Base-by-base conservation (phyloP, 2,329 filamentous ascomycete genomes). In the Exserohilum turcica region DNA sequence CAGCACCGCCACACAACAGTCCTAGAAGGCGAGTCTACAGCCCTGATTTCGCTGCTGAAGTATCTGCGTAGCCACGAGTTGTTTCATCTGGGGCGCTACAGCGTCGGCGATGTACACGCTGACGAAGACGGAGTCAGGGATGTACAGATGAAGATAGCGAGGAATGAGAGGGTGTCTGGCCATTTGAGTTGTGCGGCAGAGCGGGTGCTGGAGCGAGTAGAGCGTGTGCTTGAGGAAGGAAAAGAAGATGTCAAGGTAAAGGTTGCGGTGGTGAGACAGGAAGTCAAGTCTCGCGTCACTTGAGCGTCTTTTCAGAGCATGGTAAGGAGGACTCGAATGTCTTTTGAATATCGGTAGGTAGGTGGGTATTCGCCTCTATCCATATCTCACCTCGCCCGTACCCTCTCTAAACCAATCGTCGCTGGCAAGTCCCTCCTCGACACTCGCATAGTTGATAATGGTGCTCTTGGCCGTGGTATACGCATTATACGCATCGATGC, bases 371-470 rank as follows among this genome's bases (percentile, higher is more conserved):
- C 19, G 37, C 9, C 10, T 38, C 16, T 37, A 54, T 38, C 86
- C 85, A 70, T 89, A 89, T 59, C 86, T 74, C 2, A 88, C 87
- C 39, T 80, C 72, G 0, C 76, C 79, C 1, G 74, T 66, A 1
- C 79, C 82, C 48, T 87, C 85, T 43, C 80, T 78, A 68, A 91
- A 91, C 88, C 88, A 91, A 56, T 87, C 86, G 32, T 88, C 86
- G 2, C 74, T 75, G 10, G 74, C 77, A 16, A 83, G 61, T 1
- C 68, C 67, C 61, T 86, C 83, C 45, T 83, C 79, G 0, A 74
- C 73, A 0, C 80, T 78, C 0, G 84, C 87, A 61, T 87, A 90
- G 67, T 89, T 91, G 56, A 91, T 81, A 27, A 89, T 83, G 0
- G 84, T 87, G 66, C 86, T 89, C 75, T 88, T 89, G 10, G 80